Evolutionary conservation across 768 basidiomycete species (phyloP), one percentile per base, ranked within the genome.

Genomic region (Boletus huronensis): DNA sequence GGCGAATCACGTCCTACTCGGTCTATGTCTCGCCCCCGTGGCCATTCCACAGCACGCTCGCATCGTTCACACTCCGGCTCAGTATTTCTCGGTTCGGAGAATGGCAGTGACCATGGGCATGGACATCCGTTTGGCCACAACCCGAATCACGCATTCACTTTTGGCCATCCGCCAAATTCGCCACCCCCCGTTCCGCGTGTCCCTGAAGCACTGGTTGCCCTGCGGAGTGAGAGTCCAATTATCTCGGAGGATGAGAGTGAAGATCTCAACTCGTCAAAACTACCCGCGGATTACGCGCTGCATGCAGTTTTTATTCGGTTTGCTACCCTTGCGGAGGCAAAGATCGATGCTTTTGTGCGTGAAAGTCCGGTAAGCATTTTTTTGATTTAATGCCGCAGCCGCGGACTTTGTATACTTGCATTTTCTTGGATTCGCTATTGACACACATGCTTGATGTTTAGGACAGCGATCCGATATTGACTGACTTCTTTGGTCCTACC

Each of bases 261-360:
- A 44, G 58, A 60, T 13, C 72, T 80, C 21, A 78, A 82, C 63
- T 86, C 88, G 46, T 87, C 88, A 0, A 88, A 84, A 65, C 91
- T 88, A 11, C 92, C 93, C 2, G 85, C 87, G 0, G 93, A 95
- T 62, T 94, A 88, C 62, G 93, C 93, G 2, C 73, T 95, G 13
- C 90, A 92, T 64, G 90, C 91, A 0, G 81, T 95, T 6, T 93
- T 95, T 67, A 89, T 91, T 39, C 85, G 88, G 3, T 95, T 95
- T 62, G 90, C 88, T 9, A 80, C 85, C 1, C 75, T 81, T 5
- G 89, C 90, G 2, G 92, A 96, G 70, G 75, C 74, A 28, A 92
- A 92, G 63, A 87, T 95, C n/a, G 82, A 87, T 11, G 68, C 72
- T 3, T 92, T 93, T 64, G 75, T 94, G 51, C 81, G 80, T 10